Conservation (phyloP, 78 protist species). For the Guillardia theta region DNA sequence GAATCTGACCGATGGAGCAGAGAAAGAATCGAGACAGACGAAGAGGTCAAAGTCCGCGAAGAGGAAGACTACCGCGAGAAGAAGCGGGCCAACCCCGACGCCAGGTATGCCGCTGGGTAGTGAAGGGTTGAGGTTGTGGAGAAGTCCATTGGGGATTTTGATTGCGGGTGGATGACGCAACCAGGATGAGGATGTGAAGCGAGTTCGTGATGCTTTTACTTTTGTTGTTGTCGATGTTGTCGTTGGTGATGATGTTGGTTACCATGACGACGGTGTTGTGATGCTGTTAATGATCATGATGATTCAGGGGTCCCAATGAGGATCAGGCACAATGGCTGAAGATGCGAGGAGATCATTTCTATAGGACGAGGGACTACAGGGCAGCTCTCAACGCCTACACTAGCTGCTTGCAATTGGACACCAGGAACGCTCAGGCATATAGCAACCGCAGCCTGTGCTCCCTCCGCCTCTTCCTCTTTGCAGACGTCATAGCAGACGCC, state of each 20-base stretch:
- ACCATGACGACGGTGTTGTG: no score
- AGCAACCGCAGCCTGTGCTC: not conserved
- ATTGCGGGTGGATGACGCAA: no score
- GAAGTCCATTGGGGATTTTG: no score
- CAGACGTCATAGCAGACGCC: not conserved
- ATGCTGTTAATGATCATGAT: no score
- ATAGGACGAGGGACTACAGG: not conserved
- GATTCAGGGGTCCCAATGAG: not conserved
- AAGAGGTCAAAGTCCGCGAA: not conserved
- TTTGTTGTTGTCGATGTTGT: no score
- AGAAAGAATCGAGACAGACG: constrained; percentile 34
- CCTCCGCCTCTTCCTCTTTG: not conserved
- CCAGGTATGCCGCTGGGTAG: no score
- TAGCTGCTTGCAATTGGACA: not conserved
- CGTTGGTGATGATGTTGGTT: no score
- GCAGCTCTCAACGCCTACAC: not conserved
- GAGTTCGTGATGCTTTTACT: no score
- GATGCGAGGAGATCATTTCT: constrained; percentile 31
- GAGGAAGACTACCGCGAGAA: not conserved
- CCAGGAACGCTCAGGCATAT: not conserved
- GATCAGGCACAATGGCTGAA: constrained; percentile 35
- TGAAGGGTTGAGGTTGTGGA: no score
- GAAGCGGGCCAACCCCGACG: not conserved
- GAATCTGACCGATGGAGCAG: no score
- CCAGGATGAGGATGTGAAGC: no score